Evolutionary conservation across 176 grass and related monocot genomes (phyloP), one percentile per base, ranked within the genome.

Genomic region (Musa beccarii): DNA sequence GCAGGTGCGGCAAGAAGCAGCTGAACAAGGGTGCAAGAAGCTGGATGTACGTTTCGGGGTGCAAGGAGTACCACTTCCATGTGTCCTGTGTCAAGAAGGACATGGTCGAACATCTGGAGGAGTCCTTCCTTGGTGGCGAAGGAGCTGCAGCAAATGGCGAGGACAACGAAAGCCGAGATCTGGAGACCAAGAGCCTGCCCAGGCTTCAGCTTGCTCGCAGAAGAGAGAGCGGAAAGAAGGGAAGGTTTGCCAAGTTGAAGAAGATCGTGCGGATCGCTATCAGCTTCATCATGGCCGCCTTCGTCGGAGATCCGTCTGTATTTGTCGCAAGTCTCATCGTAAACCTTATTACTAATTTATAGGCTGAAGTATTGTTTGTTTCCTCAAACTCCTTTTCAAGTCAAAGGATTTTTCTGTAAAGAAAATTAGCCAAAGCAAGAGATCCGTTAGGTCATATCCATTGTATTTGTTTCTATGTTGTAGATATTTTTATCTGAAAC

Each of bases 61-160:
- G 69, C 69, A 22, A 52, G 14, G n/a, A 71, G 49, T 71, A 51
- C n/a, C 49, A 52, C 69, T 34, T 71, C 9, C 69, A 71, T 52
- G 69, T 53, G 15, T 50, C 69, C 11, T 71, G 69, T 14, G 49
- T 52, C 9, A 71, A 71, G 64, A 71, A 52, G 34, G 34, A 43
- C 34, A 43, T 43, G 34, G 4, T 43, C 34, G 34, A 43, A 43
- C 34, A 43, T 43, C 34, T 43, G 4, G 34, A 43, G 34, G 4
- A 43, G 4, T 43, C 34, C 34, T 43, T 43, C 34, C 34, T 43
- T 43, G 34, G 34, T 6, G 4, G 34, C 34, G 0, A 6, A 11
- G 69, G 15, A 71, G 17, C 53, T 54, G 11, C 53, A 54, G 9
- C 53, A 2, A 54, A 1, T 14, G 9, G 9, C 13, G 13, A 54